These are phyloP conservation scores for Cryptosporidium sp. DNA, from an alignment of 169 alveolate species.

Conservation along the genomic window DNA sequence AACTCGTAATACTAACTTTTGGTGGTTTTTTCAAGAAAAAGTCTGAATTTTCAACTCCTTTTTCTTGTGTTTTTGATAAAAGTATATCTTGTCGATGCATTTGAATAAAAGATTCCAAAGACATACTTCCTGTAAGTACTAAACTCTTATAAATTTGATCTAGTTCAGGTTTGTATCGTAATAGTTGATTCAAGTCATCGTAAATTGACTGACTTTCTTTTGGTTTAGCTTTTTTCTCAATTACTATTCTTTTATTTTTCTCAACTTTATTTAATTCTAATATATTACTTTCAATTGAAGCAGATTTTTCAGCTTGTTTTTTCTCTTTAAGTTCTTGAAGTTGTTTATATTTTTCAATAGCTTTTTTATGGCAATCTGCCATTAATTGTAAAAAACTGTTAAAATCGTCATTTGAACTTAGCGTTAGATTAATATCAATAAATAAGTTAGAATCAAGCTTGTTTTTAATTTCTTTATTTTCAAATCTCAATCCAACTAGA, in stretches of 20 bases:
- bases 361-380: background rate
- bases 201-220: constrained; percentile 5
- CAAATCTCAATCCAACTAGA: constrained; percentile 62
- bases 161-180: constrained; percentile 38
- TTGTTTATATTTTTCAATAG: constrained; percentile 39
- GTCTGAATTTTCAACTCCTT: constrained; percentile 41
- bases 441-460: background rate
- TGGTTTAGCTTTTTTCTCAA: constrained; percentile 28
- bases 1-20: constrained; percentile 8
- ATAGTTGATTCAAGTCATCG: constrained; percentile 44
- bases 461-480: constrained; percentile 11
- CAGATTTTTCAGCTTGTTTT: background rate
- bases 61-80: constrained; percentile 35
- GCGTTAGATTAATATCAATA: constrained; percentile 32
- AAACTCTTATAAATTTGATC: constrained; percentile 18
- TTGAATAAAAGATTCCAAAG: constrained; percentile 66
- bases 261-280: background rate
- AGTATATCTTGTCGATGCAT: constrained; percentile 17
- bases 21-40: constrained; percentile 68
- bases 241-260: constrained; percentile 20
- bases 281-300: background rate
- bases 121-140: constrained; percentile 57
- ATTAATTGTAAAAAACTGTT: constrained; percentile 11
- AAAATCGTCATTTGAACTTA: constrained; percentile 25
- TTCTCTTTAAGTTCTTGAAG: background rate